These are phyloP conservation scores for Trypanosomatidae sp. DNA, from an alignment of 208 protist genomes.

Conservation along the genomic window DNA sequence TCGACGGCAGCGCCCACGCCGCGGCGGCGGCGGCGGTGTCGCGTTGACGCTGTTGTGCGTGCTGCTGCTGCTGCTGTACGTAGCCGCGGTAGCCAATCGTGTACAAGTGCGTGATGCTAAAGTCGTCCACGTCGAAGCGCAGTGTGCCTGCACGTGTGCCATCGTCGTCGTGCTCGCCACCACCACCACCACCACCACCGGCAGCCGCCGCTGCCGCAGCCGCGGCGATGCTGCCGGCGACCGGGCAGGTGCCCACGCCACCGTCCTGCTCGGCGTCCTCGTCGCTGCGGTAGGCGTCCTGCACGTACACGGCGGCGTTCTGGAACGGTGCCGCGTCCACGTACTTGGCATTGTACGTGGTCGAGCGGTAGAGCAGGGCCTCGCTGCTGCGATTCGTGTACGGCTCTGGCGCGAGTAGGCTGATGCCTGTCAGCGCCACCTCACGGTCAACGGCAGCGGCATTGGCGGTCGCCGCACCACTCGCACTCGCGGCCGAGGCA, in stretches of 20 bases:
- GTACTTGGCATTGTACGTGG: constrained; percentile 56
- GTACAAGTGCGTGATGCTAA: constrained; percentile 58
- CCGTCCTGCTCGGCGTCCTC: constrained; percentile 4
- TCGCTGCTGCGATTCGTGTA: constrained; percentile 22
- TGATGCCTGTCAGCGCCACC: no score
- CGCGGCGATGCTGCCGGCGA: no score
- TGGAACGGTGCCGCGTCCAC: constrained; percentile 18
- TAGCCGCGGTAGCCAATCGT: constrained; percentile 37
- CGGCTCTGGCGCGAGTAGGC: constrained; percentile 17
- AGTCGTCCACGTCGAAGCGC: constrained; percentile 15
- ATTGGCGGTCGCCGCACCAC: no score
- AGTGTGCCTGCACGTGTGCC: background rate
- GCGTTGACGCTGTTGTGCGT: constrained; percentile 6
- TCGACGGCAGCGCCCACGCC: constrained; percentile 17
- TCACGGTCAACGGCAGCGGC: no score
- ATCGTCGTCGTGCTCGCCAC: background rate
- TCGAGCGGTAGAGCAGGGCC: constrained; percentile 31
- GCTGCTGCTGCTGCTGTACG: constrained; percentile 16
- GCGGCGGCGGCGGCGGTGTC: background rate
- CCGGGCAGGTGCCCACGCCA: no score
- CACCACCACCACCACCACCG: no score
- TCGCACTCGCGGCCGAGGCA: no score
- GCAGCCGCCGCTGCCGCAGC: no score
- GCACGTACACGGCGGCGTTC: constrained; percentile 49
- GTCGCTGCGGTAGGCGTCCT: constrained; percentile 25